Conservation (phyloP, 768 basidiomycete genomes). For the Phlegmacium glaucopus region DNA sequence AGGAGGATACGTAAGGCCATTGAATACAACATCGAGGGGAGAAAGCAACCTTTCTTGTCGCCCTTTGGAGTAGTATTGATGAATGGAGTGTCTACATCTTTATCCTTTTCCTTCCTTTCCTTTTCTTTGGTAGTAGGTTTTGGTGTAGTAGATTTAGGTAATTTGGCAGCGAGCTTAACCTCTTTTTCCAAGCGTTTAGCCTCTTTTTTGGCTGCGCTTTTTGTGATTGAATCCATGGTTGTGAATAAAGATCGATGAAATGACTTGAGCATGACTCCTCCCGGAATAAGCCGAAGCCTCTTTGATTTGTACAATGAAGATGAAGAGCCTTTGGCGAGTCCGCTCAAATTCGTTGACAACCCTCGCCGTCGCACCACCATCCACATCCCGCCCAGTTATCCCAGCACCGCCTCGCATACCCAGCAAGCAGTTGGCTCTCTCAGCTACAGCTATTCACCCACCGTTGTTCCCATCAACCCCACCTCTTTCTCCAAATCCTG, state of each 20-base stretch:
- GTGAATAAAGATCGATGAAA: slow-evolving; percentile 5
- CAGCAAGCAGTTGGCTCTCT: too few species aligned
- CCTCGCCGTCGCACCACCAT: slow-evolving; percentile 17
- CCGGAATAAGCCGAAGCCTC: background rate
- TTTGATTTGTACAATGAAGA: slow-evolving; percentile 11
- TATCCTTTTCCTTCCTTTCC: slow-evolving; percentile 73
- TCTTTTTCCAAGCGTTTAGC: slow-evolving; percentile 79
- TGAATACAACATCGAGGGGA: background rate
- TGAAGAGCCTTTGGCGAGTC: slow-evolving; percentile 15
- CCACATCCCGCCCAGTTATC: slow-evolving; percentile 21
- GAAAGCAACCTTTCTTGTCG: slow-evolving; percentile 80
- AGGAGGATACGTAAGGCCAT: background rate
- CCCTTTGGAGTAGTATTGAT: slow-evolving; percentile 89
- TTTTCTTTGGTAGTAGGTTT: slow-evolving; percentile 49
- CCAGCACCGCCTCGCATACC: background rate
- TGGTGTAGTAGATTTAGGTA: slow-evolving; percentile 43
- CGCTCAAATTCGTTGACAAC: slow-evolving; percentile 19
- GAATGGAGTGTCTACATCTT: slow-evolving; percentile 56
- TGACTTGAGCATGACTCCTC: background rate
- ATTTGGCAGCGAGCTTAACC: slow-evolving; percentile 72
- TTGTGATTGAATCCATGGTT: slow-evolving; percentile 8
- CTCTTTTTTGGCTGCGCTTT: slow-evolving; percentile 76
- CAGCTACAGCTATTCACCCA: slow-evolving; percentile 10
- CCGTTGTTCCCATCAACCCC: slow-evolving; percentile 34
- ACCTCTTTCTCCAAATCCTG: slow-evolving; percentile 19